Evolutionary conservation across 208 protist genomes (phyloP).

Genomic region (Crithidia fasciculata): DNA sequence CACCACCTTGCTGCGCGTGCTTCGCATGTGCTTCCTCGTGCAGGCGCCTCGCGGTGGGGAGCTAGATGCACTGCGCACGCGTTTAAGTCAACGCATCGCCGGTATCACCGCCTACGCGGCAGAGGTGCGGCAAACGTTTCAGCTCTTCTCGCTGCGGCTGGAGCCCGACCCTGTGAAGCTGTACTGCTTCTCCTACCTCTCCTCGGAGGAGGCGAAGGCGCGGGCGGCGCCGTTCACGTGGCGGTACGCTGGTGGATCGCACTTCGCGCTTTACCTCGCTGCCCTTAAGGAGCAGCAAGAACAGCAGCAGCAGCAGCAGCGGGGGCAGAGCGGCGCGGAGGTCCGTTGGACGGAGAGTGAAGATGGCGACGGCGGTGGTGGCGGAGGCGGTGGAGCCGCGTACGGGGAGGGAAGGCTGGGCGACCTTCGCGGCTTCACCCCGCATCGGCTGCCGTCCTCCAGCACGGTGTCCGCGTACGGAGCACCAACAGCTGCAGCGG

Average conservation of each 20-base stretch:
- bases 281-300: constrained; percentile 37
- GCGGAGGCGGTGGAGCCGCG: too few relatives aligned
- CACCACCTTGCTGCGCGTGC: constrained; percentile 41
- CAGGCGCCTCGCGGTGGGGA: constrained; percentile 50
- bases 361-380: not conserved
- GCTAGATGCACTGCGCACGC: constrained; percentile 68
- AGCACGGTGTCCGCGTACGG: too few relatives aligned
- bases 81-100: constrained; percentile 59
- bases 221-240: constrained; percentile 57
- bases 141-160: constrained; percentile 66
- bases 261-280: constrained; percentile 58
- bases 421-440: not conserved
- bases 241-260: constrained; percentile 73
- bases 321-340: not conserved
- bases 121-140: constrained; percentile 37
- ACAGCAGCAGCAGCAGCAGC: constrained; percentile 20
- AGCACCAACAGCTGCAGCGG: too few relatives aligned
- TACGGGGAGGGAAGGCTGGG: too few relatives aligned
- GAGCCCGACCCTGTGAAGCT: constrained; percentile 54
- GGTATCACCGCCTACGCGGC: constrained; percentile 56
- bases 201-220: constrained; percentile 61
- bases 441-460: not conserved
- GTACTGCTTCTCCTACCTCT: constrained; percentile 74
- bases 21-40: constrained; percentile 74
- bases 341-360: not conserved